phyloP scores from a whole-genome alignment of 768 basidiomycete genomes.

The Zangia roseola region DNA sequence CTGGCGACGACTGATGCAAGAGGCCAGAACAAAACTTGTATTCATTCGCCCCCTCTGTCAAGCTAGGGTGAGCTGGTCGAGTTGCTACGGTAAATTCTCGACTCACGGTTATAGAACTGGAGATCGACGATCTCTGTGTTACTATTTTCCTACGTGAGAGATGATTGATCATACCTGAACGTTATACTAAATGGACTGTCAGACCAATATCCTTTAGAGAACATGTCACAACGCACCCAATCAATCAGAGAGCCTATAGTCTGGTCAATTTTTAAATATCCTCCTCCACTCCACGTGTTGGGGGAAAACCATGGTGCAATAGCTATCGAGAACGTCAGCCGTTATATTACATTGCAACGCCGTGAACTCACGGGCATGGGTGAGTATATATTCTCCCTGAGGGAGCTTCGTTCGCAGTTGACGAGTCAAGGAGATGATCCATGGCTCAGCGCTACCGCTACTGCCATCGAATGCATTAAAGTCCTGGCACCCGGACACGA shows the following conservation, averaged over 20 bases:
- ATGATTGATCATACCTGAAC: constrained; percentile 29
- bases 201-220: neutral
- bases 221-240: constrained; percentile 32
- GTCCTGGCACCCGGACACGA: constrained; percentile 16
- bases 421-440: constrained; percentile 31
- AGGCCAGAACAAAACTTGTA: constrained; percentile 62
- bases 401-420: constrained; percentile 32
- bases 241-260: constrained; percentile 42
- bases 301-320: constrained; percentile 44
- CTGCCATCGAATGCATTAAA: constrained; percentile 29
- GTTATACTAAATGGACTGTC: constrained; percentile 35
- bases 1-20: constrained; percentile 51
- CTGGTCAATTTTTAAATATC: constrained; percentile 39
- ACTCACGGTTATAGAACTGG: constrained; percentile 28
- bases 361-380: constrained; percentile 32
- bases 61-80: neutral
- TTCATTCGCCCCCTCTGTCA: constrained; percentile 53
- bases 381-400: constrained; percentile 30
- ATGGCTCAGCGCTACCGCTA: constrained; percentile 35
- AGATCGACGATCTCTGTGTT: neutral
- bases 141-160: neutral
- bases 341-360: too few species aligned
- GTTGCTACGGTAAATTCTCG: neutral
- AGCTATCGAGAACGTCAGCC: constrained; percentile 22
- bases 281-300: constrained; percentile 35